Evolutionary conservation across 1,139 yeast species (phyloP), one percentile per base, ranked within the genome.

Genomic region (Pichiaceae sp.): DNA sequence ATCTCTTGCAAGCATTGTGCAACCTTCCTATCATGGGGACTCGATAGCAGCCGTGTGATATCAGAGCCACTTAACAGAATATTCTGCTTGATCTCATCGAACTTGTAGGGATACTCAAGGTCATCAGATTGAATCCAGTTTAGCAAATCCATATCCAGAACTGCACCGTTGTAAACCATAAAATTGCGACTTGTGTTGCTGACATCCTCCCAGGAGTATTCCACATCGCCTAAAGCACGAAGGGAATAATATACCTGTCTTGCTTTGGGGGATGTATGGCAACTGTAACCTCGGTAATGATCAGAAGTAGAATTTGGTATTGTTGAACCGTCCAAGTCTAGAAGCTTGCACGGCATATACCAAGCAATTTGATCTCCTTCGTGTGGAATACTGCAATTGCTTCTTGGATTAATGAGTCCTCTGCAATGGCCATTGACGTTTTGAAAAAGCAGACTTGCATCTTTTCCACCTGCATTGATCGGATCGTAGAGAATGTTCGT

Each of bases 361-460:
- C 96, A 89, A 8, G 95, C 97, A 47, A 91, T 56, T 34, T 79
- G 77, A 28, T 73, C 75, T 30, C 72, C 75, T 29, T 68, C 68
- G 42, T 65, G 61, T 1, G 96, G 96, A 41, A 89, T 87, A 0
- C 78, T 49, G 50, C 85, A 72, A 53, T 78, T 72, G 9, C 66
- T 74, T 45, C 74, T 74, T 33, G 97, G 94, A n/a, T 63, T 69
- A 41, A 91, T 81, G 40, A 91, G 66, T 20, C 78, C 81, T 57
- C 77, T 78, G 62, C 98, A 91, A 57, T 87, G 80, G 23, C 96
- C 96, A 56, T 91, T 91, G 35, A 91, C 96, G 56, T 91, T 91
- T 59, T 91, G 98, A 59, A 91, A 91, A 44, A 91, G 63, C 45
- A 91, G 81, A 1, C 94, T 73, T 1, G 85, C 96, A 59, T 91